Evolutionary conservation across 139 green algal genomes (phyloP).

Genomic region (Pleodorina starrii): DNA sequence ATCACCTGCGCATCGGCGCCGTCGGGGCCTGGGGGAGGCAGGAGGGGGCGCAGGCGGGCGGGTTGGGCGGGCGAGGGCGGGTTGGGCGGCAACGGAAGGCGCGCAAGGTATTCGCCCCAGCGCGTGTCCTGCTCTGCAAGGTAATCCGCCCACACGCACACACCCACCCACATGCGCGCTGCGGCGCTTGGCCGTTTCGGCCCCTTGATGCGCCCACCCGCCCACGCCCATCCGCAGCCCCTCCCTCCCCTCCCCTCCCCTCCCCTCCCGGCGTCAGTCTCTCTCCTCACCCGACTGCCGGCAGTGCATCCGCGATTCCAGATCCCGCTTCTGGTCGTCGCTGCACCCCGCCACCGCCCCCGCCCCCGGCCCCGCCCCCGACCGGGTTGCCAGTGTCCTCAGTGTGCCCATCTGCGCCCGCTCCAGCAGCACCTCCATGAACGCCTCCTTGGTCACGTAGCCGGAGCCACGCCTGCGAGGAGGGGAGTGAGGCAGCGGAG

Average conservation of each 20-base stretch:
- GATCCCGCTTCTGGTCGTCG: slow-evolving; percentile 32
- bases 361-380: too few relatives aligned
- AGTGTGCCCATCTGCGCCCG: slow-evolving; percentile 9
- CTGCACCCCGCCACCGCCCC: not conserved
- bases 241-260: not conserved
- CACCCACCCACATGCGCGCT: too few relatives aligned
- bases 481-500: not conserved
- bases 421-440: slow-evolving; percentile 57
- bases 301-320: slow-evolving; percentile 34
- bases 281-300: slow-evolving; percentile 7
- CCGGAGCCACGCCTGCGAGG: slow-evolving; percentile 47
- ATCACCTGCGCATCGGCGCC: slow-evolving; percentile 1
- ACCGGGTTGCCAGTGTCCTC: not conserved
- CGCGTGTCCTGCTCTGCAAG: too few relatives aligned
- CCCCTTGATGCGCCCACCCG: too few relatives aligned
- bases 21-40: not conserved
- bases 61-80: too few relatives aligned
- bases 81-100: too few relatives aligned
- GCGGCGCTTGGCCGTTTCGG: too few relatives aligned
- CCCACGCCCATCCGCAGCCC: too few relatives aligned
- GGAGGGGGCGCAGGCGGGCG: too few relatives aligned
- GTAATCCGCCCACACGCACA: too few relatives aligned
- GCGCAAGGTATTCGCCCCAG: too few relatives aligned
- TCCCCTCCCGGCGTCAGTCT: not conserved
- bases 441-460: slow-evolving; percentile 57